Conservation (phyloP, 2,329 filamentous ascomycete species). For the Didymella pomorum region DNA sequence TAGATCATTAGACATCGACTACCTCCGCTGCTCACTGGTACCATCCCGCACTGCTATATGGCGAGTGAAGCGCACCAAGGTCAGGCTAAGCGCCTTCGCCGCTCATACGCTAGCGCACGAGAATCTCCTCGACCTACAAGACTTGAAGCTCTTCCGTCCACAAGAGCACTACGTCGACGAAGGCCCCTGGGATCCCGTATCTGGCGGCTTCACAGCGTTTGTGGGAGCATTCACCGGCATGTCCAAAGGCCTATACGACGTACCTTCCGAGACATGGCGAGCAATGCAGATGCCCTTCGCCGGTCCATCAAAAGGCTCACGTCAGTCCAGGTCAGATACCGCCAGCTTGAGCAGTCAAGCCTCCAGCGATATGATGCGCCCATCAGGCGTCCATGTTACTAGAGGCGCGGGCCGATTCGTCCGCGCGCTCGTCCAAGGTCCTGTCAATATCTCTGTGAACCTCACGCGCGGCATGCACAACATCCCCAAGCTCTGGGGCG, state of each 20-base stretch:
- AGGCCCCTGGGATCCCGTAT: conserved; percentile 29
- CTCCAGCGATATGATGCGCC: conserved; percentile 29
- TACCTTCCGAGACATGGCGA: conserved; percentile 61
- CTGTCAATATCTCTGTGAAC: conserved; percentile 26
- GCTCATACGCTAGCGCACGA: conserved; percentile 32
- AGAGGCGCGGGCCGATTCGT: conserved; percentile 23
- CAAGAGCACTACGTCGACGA: conserved; percentile 27
- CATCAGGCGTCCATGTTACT: conserved; percentile 27
- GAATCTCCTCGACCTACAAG: conserved; percentile 23
- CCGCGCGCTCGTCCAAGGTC: conserved; percentile 21
- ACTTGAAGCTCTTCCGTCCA: conserved; percentile 31
- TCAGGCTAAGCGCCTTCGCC: conserved; percentile 36
- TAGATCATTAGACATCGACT: conserved; percentile 35
- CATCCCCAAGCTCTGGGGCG: conserved; percentile 34
- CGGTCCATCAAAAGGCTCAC: not conserved
- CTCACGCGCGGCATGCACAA: conserved; percentile 34
- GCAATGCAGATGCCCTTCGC: conserved; percentile 30
- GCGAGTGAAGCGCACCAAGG: conserved; percentile 33
- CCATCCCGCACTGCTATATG: conserved; percentile 36
- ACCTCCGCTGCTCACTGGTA: conserved; percentile 32
- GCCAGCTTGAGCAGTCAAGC: not conserved
- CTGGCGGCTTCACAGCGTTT: conserved; percentile 57
- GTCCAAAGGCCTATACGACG: conserved; percentile 77
- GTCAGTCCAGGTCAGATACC: not conserved
- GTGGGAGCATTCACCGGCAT: conserved; percentile 65